Conservation (phyloP, 768 basidiomycete species). For the Holtermannia corniformis region DNA sequence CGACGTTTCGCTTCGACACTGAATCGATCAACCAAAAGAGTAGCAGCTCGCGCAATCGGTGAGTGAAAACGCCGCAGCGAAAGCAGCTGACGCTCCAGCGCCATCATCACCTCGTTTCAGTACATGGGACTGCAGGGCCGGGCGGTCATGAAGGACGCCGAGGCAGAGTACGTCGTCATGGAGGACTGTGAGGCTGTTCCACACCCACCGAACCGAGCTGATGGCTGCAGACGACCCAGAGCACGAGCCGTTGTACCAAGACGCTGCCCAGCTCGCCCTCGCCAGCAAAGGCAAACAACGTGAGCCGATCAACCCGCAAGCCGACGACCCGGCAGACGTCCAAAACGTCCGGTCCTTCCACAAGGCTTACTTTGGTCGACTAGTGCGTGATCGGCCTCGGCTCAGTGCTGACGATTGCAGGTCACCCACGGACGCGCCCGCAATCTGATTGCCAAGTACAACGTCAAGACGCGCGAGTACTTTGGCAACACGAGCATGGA, state of each 20-base stretch:
- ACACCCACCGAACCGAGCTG: no score
- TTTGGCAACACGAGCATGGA: constrained; percentile 99
- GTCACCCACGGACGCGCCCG: constrained; percentile 46
- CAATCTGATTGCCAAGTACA: constrained; percentile 36
- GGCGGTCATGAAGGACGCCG: constrained; percentile 71
- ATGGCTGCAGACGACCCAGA: no score
- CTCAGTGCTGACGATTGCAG: constrained; percentile 9
- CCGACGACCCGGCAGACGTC: constrained; percentile 7
- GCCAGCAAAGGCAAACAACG: background rate
- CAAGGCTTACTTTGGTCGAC: constrained; percentile 32
- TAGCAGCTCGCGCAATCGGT: background rate
- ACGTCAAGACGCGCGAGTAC: constrained; percentile 80
- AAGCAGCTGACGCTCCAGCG: no score
- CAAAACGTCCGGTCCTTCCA: constrained; percentile 25
- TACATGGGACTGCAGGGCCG: constrained; percentile 76
- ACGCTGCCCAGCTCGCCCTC: background rate
- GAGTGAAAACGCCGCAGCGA: no score
- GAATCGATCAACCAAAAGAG: background rate
- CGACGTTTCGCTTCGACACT: background rate
- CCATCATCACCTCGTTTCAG: constrained; percentile 63
- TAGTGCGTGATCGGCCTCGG: constrained; percentile 16
- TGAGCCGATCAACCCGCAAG: constrained; percentile 7
- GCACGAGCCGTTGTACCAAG: background rate
- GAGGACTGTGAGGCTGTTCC: constrained; percentile 89
- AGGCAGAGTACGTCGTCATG: constrained; percentile 61